A percentile compares a stretch with the other conserved stretches of the same genome.
These are phyloP conservation scores for Umbilicus rupestris DNA, from an alignment of 164 flowering plant species.

Conservation along the genomic window DNA sequence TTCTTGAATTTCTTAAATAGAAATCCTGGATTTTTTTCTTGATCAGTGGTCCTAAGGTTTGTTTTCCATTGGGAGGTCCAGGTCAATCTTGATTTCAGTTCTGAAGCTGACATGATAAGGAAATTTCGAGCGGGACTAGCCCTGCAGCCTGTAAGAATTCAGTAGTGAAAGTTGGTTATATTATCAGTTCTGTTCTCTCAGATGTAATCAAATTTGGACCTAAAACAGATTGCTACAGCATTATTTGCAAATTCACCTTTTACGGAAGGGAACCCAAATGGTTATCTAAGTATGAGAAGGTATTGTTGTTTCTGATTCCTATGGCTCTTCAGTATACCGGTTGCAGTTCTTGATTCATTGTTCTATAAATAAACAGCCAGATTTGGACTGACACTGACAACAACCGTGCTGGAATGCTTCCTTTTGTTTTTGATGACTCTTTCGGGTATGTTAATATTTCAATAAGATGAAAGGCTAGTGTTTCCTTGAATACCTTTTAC, in stretches of 20 bases:
- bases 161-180: not conserved
- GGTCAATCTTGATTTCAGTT: constrained; percentile 96
- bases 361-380: constrained; percentile 43
- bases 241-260: constrained; percentile 98
- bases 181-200: not conserved
- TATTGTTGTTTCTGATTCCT: constrained; percentile 15
- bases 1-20: not conserved
- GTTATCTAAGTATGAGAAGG: constrained; percentile 98
- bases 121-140: constrained; percentile 96
- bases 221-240: constrained; percentile 89
- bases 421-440: constrained; percentile 92
- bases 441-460: constrained; percentile 58
- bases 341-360: not conserved
- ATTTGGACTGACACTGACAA: constrained; percentile 95
- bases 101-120: constrained; percentile 94
- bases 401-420: constrained; percentile 95
- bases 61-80: constrained; percentile 10
- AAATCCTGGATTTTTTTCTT: not conserved
- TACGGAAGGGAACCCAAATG: constrained; percentile 96
- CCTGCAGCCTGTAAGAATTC: constrained; percentile 79
- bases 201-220: constrained; percentile 20
- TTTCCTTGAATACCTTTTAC: not conserved
- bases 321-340: constrained; percentile 6
- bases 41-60: not conserved
- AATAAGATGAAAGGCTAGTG: not conserved